Base-by-base conservation (phyloP, 768 basidiomycete genomes). In the Phylloporus rhodoxanthus region DNA sequence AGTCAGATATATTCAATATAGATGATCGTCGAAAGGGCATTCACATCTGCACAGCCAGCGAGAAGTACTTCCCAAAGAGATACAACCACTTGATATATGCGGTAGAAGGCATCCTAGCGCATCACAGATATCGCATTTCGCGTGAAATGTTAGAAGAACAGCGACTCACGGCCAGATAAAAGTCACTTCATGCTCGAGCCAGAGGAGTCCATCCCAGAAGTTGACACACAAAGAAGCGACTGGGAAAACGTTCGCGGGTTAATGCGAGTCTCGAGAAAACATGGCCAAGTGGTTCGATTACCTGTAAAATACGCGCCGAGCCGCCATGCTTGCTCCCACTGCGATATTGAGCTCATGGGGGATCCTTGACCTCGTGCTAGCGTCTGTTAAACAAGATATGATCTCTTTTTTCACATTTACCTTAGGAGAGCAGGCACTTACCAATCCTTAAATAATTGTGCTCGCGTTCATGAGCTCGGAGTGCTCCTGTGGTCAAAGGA, bases 51-150 rank as follows among this genome's bases (percentile, higher is more conserved):
- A 49, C 1, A 3, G 10, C n/a, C 10, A 66, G 10, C 5, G 46
- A 52, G 28, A 53, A 45, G 17, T 60, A 66, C 45, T 51, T 66
- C 4, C 50, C 51, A 40, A 64, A 54, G 15, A 66, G 20, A 40
- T 58, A 65, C n/a, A 66, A 8, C 64, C 62, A 66, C 40, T 66
- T 66, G 36, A 59, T 26, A 23, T 45, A 41, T 2, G 59, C 53
- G 8, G 7, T 45, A 3, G 6, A 7, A 8, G 64, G 37, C 50
- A 59, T 57, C 11, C 64, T 65, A 26, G 21, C 33, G 6, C n/a
- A 29, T 11, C 28, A 29, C 4, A 29, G 28, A 29, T 29, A 10
- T 29, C 10, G 3, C 33, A n/a, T 2, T 34, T 34, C 17, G 10
- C 2, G 19, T 25, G n/a, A 26, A 13, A n/a, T 17, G n/a, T 50